Base-by-base conservation (phyloP, 2,329 filamentous ascomycete species). In the Lachnellula suecica region DNA sequence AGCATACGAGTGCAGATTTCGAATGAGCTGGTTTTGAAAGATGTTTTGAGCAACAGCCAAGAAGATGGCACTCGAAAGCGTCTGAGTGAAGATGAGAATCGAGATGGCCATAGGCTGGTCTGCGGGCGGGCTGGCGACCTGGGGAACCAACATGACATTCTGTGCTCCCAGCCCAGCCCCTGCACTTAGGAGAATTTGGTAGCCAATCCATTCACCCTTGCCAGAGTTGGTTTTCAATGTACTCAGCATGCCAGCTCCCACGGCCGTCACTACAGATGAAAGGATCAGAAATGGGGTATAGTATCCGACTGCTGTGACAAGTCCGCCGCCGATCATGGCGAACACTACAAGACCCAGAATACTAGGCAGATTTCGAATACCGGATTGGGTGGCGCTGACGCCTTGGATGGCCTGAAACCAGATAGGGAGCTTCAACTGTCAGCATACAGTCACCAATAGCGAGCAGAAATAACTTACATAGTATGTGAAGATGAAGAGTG, bases 131-230 rank as follows among this genome's bases (percentile, higher is more conserved):
- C 83, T 70, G 0, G 78, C 74, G 1, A 77, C 74, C 59, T 83
- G 80, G 8, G 79, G 72, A 4, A 79, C 79, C n/a, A 85, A 74
- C 49, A 72, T 72, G 20, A 77, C 70, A 2, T 78, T 74, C 60
- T 84, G 81, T 72, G 85, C 81, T 11, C 79, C 78, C 29, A 78
- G 69, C 2, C 82, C 82, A 4, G 78, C 71, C 31, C 80, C 80
- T 5, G 81, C 68, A 25, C 79, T 81, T 24, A 71, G 70, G 17
- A 84, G 59, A 43, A 81, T 73, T 59, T 82, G 79, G 64, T 78
- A 82, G 19, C 79, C 79, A 53, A 82, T 77, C 79, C 79, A 83
- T 35, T 72, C n/a, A 66, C 63, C 62, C 5, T 62, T 61, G 5
- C 60, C 48, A 8, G 69, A 71, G 51, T 65, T 56, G 11, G 65